Evolutionary conservation across 2,329 filamentous ascomycete species (phyloP).

Genomic region (Xylaria sp.): DNA sequence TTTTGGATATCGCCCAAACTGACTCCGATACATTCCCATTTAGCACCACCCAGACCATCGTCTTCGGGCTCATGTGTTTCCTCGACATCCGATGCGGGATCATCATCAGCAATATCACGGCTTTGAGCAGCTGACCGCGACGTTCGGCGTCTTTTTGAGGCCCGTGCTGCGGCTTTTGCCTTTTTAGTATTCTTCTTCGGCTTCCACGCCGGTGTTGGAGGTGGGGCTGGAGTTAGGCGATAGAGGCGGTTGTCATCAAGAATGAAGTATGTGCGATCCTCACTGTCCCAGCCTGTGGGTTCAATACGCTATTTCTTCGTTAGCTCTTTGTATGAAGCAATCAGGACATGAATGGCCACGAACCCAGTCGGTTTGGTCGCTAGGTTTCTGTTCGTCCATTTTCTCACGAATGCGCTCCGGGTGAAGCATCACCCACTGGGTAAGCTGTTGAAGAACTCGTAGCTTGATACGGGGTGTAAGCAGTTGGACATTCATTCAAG

Average conservation of each 20-base stretch:
- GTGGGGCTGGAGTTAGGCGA: conserved; percentile 80
- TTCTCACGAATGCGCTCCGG: conserved; percentile 87
- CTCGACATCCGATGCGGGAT: conserved; percentile 47
- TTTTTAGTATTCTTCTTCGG: conserved; percentile 73
- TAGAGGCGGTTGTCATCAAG: conserved; percentile 96
- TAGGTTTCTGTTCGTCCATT: conserved; percentile 84
- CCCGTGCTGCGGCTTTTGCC: conserved; percentile 70
- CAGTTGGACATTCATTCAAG: conserved; percentile 1
- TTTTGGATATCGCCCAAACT: conserved; percentile 79
- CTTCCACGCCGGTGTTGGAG: conserved; percentile 67
- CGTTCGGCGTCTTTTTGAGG: conserved; percentile 77
- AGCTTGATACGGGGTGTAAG: conserved; percentile 60
- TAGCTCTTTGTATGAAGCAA: conserved; percentile 48
- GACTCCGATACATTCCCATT: conserved; percentile 92
- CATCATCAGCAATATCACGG: conserved; percentile 53
- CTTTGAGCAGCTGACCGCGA: conserved; percentile 57
- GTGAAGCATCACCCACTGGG: conserved; percentile 88
- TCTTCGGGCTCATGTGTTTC: conserved; percentile 56
- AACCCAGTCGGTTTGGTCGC: conserved; percentile 87
- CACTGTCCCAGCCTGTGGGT: conserved; percentile 86
- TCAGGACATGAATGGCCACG: conserved; percentile 55
- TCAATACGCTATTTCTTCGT: conserved; percentile 71
- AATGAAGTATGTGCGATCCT: conserved; percentile 89
- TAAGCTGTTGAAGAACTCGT: conserved; percentile 85
- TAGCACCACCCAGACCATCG: conserved; percentile 78